Evolutionary conservation across 2,329 filamentous ascomycete genomes (phyloP).

Genomic region (Lachnellula arida): DNA sequence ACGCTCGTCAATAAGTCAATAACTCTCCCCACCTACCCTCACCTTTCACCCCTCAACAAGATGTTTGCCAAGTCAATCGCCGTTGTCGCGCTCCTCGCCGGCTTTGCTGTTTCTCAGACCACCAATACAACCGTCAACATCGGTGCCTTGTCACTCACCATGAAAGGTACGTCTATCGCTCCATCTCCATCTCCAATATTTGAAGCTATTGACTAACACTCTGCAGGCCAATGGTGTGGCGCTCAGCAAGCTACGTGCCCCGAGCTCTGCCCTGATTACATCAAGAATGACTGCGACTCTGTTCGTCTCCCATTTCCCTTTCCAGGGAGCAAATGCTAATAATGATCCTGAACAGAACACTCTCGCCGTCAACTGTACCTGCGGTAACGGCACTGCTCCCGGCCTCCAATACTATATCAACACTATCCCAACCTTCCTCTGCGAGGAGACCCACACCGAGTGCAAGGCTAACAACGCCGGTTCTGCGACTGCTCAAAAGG

Average conservation of each 20-base stretch:
- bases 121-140: constrained; percentile 25
- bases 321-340: constrained; percentile 5
- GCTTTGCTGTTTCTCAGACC: constrained; percentile 21
- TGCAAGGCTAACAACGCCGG: constrained; percentile 43
- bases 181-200: not conserved
- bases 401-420: constrained; percentile 51
- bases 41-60: constrained; percentile 12
- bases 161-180: constrained; percentile 19
- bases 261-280: constrained; percentile 48
- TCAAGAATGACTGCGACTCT: constrained; percentile 49
- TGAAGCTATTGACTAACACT: constrained; percentile 13
- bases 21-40: not conserved
- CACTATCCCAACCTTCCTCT: constrained; percentile 58
- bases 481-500: constrained; percentile 40
- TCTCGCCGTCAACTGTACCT: constrained; percentile 53
- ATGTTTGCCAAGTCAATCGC: constrained; percentile 29
- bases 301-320: constrained; percentile 33
- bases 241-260: constrained; percentile 57
- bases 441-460: constrained; percentile 46
- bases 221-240: constrained; percentile 50
- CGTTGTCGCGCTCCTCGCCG: constrained; percentile 26
- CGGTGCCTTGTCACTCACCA: constrained; percentile 11
- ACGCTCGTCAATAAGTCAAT: not conserved
- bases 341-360: constrained; percentile 34
- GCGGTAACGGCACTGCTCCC: constrained; percentile 49